Percentiles rank a stretch among this genome's conserved stretches.
These are phyloP conservation scores for Fonsecaea nubica DNA, from an alignment of 2,329 filamentous ascomycete species.

Conservation along the genomic window DNA sequence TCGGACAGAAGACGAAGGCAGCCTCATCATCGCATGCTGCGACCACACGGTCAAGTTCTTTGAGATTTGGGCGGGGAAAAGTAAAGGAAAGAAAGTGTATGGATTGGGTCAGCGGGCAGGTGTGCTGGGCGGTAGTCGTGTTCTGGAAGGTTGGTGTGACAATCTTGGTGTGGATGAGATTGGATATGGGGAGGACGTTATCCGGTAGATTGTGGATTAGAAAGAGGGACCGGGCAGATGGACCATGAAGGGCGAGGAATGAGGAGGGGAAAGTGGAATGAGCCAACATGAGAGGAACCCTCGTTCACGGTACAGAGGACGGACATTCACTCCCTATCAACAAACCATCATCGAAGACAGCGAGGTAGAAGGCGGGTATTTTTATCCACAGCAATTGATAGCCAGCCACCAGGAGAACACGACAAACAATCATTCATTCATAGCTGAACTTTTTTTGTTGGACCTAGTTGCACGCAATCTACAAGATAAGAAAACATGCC, in stretches of 20 bases:
- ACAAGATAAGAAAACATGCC: not conserved
- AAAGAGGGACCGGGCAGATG: not conserved
- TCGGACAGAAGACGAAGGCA: constrained; percentile 72
- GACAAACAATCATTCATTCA: not conserved
- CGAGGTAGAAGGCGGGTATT: not conserved
- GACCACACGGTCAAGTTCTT: constrained; percentile 95
- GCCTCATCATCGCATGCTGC: constrained; percentile 88
- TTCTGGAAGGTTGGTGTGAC: constrained; percentile 76
- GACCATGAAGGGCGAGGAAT: not conserved
- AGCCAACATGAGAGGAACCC: not conserved
- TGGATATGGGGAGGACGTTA: constrained; percentile 61
- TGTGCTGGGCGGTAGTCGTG: constrained; percentile 79
- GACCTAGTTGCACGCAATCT: not conserved
- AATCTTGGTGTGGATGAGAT: constrained; percentile 72
- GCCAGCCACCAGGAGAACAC: not conserved
- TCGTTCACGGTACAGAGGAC: not conserved
- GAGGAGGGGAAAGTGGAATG: not conserved
- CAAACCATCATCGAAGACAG: not conserved
- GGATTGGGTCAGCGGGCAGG: constrained; percentile 52
- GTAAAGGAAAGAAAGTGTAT: constrained; percentile 61
- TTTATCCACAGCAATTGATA: not conserved
- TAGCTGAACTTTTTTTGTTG: not conserved
- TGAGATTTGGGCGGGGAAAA: constrained; percentile 81
- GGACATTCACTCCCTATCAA: not conserved
- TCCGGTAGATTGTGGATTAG: constrained; percentile 60